Evolutionary conservation across 179 eudicot genomes (phyloP), one percentile per base, ranked within the genome.

Genomic region (Drosera spatulata): DNA sequence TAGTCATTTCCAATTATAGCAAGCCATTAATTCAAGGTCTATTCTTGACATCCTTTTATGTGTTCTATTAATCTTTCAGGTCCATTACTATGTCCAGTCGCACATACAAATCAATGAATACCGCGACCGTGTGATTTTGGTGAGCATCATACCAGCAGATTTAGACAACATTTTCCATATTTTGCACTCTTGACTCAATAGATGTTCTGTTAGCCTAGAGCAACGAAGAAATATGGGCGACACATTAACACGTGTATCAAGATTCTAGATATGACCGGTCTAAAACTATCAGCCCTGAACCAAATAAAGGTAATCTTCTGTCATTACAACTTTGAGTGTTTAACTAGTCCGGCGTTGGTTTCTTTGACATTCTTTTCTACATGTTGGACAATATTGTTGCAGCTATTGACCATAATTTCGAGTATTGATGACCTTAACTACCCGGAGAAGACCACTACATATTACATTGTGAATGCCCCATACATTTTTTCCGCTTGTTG

Each of bases 221-320:
- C 91, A 55, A 56, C 88, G 41, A 68, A 70, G 61, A 79, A 71
- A 44, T 77, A 59, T 66, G 86, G 85, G n/a, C 76, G 80, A 13
- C 68, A 77, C 66, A 79, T 87, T 37, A 62, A 73, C 71, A 80
- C 91, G 55, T 85, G 95, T 62, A 58, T 87, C 55, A 87, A 87
- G 72, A 71, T 87, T 66, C 61, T 87, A 56, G 95, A 87, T 73
- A 85, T 87, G 95, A 85, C 91, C 52, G 91, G 95, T 41, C 75
- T 87, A 60, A 87, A 82, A 74, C 75, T 87, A 66, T 85, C 95
- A 63, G 82, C 88, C 49, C 73, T 87, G 41, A 80, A 76, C 73
- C 86, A 85, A 43, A 72, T 87, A 67, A 87, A 87, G 91, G 95
- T 85, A 80, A 22, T 22, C 33, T 22, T 22, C 33, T 22, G 33